Evolutionary conservation across 352 stramenopile genomes (phyloP), one percentile per base, ranked within the genome.

Genomic region (Phytophthora sojae): DNA sequence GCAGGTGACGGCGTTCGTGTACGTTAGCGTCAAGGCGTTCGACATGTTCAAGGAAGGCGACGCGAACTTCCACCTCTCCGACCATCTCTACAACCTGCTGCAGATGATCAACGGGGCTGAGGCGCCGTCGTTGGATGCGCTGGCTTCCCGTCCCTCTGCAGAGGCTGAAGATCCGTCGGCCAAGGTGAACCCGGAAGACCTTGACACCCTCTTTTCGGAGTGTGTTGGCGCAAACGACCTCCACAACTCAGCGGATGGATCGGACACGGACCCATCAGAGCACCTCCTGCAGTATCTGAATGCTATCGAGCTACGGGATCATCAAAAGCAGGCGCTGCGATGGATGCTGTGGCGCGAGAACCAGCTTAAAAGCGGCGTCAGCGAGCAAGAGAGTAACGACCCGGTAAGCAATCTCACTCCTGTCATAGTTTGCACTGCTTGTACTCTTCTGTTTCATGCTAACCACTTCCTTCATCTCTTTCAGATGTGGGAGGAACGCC

Each of bases 311-410:
- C 73, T 97, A 3, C 85, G 86, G 37, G 80, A 88, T 2, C 92
- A 97, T 52, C 91, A 97, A 64, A 88, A 93, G 54, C 80, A 94
- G 61, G 90, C 90, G 4, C 67, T 97, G 29, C 72, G 73, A 25
- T 97, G 91, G 91, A 97, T 97, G 91, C 56, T 95, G n/a, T 88
- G 87, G 75, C 82, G 91, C 35, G 91, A 97, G 55, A 85, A 80
- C 8, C 84, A 75, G 54, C 21, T 71, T 21, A 58, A 55, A 50
- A 68, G 75, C 19, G 66, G 50, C 8, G 58, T 52, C n/a, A 64
- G 45, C 57, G 64, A 77, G 12, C 64, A 79, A 39, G 67, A 81
- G 8, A 78, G 64, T n/a, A 69, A 73, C 49, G 77, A 92, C 17
- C 80, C 83, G 50, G 82, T 94, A 80, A 30, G 81, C 71, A 3